Evolutionary conservation across 306 rosid species (phyloP), one percentile per base, ranked within the genome.

Genomic region (Abrus precatorius): DNA sequence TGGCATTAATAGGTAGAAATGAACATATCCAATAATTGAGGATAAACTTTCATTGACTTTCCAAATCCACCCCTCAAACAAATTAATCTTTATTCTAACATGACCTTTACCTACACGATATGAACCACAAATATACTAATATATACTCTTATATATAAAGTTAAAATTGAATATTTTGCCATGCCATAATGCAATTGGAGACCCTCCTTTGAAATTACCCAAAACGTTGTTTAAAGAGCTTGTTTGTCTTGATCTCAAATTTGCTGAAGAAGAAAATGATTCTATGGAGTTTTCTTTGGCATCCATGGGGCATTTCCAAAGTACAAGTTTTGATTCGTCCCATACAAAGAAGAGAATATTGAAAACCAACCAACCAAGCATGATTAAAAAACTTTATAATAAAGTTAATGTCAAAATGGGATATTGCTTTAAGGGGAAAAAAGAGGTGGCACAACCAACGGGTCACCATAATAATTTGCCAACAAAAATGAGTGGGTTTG

Each of bases 401-500:
- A 38, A 61, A 57, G 69, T 32, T 75, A 81, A 57, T 71, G 72
- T 65, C 59, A 32, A 55, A 29, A 48, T 54, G n/a, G 52, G 47
- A 14, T 49, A 57, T 57, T 72, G 78, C 74, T 74, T 85, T 49
- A 44, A 72, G 75, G 69, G 27, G 59, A 8, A 60, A 67, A 81
- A 70, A 74, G 30, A 53, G 74, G 81, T 67, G 73, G 40, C 12
- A 57, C 43, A 52, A 14, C 83, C 12, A 78, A 82, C 12, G 76
- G 60, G 62, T 79, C 63, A 68, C 66, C 14, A 9, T 62, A 75
- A 48, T 50, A 65, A 57, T 78, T 71, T 68, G 34, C 69, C 79
- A 85, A 76, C 87, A 87, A 74, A 71, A 65, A 68, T 45, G 73
- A 66, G 93, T 56, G 88, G 84, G 82, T 49, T 74, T 78, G 83